Conservation (phyloP, 2,329 filamentous ascomycete genomes). For the Ceratocystiopsis brevicomis region DNA sequence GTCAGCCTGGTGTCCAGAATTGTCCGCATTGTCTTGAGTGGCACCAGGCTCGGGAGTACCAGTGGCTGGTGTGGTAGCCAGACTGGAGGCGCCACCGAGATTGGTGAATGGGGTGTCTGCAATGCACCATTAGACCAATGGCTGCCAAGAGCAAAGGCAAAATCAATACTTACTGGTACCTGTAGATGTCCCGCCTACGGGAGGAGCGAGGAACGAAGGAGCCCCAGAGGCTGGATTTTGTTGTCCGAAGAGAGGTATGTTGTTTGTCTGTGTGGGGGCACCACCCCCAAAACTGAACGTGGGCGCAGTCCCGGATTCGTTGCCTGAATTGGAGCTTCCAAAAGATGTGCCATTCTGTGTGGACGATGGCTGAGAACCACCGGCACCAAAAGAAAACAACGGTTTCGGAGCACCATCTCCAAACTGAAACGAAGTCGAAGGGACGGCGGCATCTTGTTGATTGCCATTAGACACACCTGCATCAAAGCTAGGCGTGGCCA, state of each 20-base stretch:
- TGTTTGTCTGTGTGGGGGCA: conserved; percentile 14
- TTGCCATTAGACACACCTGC: conserved; percentile 4
- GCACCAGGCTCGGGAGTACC: conserved; percentile 38
- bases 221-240: conserved; percentile 12
- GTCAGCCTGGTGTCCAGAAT: conserved; percentile 25
- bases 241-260: conserved; percentile 12
- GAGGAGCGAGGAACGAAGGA: conserved; percentile 15
- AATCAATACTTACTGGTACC: conserved; percentile 21
- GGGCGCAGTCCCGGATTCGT: conserved; percentile 9
- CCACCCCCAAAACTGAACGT: conserved; percentile 17
- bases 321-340: conserved; percentile 2
- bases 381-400: conserved; percentile 20
- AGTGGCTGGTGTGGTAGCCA: conserved; percentile 39
- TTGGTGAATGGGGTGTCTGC: conserved; percentile 33
- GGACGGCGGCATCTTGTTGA: conserved; percentile 3
- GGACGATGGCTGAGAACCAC: conserved; percentile 10
- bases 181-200: conserved; percentile 20
- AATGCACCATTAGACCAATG: conserved; percentile 1
- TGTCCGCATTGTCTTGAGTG: conserved; percentile 20
- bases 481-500: conserved; percentile 18
- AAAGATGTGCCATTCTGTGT: conserved; percentile 4
- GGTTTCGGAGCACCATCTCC: conserved; percentile 2
- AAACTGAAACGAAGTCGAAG: conserved; percentile 11
- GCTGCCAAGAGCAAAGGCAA: not conserved
- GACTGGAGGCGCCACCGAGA: conserved; percentile 39